A percentile compares a stretch with the other conserved stretches of the same genome.
Conservation (phyloP, 169 alveolate genomes). For the Eimeria praecox region DNA sequence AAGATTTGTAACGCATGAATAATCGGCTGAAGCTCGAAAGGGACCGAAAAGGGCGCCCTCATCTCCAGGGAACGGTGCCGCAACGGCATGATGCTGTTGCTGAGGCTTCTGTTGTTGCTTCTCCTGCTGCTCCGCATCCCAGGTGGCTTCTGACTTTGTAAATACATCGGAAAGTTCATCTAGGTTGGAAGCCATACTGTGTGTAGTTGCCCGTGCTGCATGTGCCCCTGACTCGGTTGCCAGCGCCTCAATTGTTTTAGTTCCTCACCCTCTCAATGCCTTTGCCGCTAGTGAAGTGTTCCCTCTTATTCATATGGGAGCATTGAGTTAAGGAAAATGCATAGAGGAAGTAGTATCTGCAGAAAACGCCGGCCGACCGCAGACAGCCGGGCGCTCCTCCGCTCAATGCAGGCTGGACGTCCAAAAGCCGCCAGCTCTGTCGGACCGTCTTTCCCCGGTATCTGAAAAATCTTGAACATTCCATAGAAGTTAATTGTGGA, state of each 20-base stretch:
- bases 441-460: not conserved
- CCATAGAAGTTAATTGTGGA: not conserved
- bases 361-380: not conserved
- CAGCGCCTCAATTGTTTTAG: not conserved
- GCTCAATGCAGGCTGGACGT: not conserved
- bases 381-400: not conserved
- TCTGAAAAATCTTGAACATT: not conserved
- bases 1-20: not conserved
- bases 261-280: not conserved
- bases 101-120: not conserved
- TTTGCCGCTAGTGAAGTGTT: not conserved
- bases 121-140: not conserved
- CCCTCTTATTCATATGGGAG: not conserved
- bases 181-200: conserved; percentile 9
- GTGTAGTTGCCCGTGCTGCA: not conserved
- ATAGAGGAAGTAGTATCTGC: not conserved
- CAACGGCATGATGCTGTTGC: not conserved
- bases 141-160: not conserved
- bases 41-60: conserved; percentile 17
- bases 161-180: conserved; percentile 19
- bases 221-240: conserved; percentile 20
- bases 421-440: not conserved
- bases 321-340: not conserved
- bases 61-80: not conserved
- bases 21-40: conserved; percentile 14